These are phyloP conservation scores for Trichosporon ovoides DNA, from an alignment of 1,284 basidiomycete genomes.

Conservation along the genomic window DNA sequence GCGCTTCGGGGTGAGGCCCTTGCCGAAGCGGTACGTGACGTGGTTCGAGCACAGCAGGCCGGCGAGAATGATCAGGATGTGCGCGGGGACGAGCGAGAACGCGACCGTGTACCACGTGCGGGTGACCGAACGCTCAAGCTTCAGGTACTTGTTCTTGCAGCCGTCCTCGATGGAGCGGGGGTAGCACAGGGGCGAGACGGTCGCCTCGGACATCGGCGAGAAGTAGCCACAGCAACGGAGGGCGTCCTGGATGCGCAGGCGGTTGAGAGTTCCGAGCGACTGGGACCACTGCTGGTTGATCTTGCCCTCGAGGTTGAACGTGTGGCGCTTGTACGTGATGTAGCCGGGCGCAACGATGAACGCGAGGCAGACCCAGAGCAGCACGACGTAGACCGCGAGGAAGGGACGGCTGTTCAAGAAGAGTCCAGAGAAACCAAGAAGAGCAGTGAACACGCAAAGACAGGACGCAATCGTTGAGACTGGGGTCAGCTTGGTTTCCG, in stretches of 20 bases:
- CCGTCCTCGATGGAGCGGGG: slow-evolving; percentile 60
- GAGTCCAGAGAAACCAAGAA: slow-evolving; percentile 63
- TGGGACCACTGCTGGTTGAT: slow-evolving; percentile 65
- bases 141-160: slow-evolving; percentile 62
- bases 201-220: slow-evolving; percentile 61
- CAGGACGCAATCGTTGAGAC: slow-evolving; percentile 59
- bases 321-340: slow-evolving; percentile 60
- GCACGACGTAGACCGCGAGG: slow-evolving; percentile 63
- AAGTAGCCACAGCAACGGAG: slow-evolving; percentile 66
- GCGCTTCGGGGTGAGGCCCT: slow-evolving; percentile 68
- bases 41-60: slow-evolving; percentile 65
- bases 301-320: slow-evolving; percentile 69
- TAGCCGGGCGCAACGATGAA: slow-evolving; percentile 64
- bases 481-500: slow-evolving; percentile 21
- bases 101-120: slow-evolving; percentile 57
- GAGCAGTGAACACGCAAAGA: slow-evolving; percentile 59
- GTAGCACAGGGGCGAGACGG: slow-evolving; percentile 61
- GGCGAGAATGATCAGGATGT: slow-evolving; percentile 60
- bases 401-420: slow-evolving; percentile 69
- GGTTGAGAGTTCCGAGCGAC: slow-evolving; percentile 54
- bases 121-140: slow-evolving; percentile 59
- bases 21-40: slow-evolving; percentile 68
- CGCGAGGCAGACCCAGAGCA: slow-evolving; percentile 64
- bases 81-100: slow-evolving; percentile 62
- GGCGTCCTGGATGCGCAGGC: slow-evolving; percentile 61